These are phyloP conservation scores for Cladosporium sp. DNA, from an alignment of 2,329 filamentous ascomycete species.

Conservation along the genomic window DNA sequence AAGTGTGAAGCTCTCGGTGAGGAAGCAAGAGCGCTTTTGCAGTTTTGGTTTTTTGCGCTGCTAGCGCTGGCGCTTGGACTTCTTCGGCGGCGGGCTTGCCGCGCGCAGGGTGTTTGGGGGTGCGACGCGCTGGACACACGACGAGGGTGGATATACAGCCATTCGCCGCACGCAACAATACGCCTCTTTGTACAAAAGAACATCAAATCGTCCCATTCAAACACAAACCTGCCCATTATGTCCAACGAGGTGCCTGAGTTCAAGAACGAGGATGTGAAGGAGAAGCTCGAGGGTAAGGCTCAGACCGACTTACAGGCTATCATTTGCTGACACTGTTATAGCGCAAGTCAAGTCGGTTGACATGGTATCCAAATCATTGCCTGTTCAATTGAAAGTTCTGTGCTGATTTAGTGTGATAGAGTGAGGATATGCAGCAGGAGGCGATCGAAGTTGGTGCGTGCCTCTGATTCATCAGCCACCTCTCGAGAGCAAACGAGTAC, in stretches of 20 bases:
- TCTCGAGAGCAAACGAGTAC: neutral
- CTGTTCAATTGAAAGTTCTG: neutral
- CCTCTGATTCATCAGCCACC: neutral
- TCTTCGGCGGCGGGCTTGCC: slow-evolving; percentile 1
- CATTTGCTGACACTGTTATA: slow-evolving; percentile 39
- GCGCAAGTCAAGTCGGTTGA: slow-evolving; percentile 97
- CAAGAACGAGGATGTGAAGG: slow-evolving; percentile 34
- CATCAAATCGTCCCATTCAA: neutral
- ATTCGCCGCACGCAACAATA: neutral
- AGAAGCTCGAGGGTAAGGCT: slow-evolving; percentile 70
- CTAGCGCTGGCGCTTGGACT: slow-evolving; percentile 6
- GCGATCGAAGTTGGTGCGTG: slow-evolving; percentile 87
- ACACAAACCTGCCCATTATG: neutral
- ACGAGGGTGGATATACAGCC: neutral
- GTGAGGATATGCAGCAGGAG: slow-evolving; percentile 95
- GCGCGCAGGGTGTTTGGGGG: neutral
- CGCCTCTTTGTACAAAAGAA: neutral
- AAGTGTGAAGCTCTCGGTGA: neutral
- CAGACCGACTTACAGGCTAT: slow-evolving; percentile 2
- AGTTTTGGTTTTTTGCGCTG: neutral
- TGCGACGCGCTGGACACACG: slow-evolving; percentile 1
- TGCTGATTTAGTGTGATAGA: slow-evolving; percentile 51
- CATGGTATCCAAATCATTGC: slow-evolving; percentile 66
- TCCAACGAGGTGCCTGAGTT: slow-evolving; percentile 12
- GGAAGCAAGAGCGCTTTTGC: slow-evolving; percentile 1